These are phyloP conservation scores for Fusarium buxicola DNA, from an alignment of 2,329 filamentous ascomycete species.

Conservation along the genomic window DNA sequence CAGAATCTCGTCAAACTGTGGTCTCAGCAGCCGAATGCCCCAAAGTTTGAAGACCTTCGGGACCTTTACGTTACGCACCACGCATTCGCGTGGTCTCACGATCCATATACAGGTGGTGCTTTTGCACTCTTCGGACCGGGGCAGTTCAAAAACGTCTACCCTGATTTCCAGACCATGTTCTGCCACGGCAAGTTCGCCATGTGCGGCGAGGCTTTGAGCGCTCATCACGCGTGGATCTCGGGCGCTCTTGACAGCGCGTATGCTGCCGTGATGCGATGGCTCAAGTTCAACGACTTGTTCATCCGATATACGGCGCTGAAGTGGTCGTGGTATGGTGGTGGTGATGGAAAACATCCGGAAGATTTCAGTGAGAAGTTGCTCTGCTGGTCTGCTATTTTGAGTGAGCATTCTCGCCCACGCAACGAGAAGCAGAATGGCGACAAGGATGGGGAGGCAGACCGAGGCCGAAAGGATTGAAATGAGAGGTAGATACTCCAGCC, in stretches of 20 bases:
- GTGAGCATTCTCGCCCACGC: not conserved
- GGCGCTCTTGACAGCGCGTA: slow-evolving; percentile 53
- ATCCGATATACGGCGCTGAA: not conserved
- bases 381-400: slow-evolving; percentile 10
- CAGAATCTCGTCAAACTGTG: slow-evolving; percentile 26
- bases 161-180: slow-evolving; percentile 42
- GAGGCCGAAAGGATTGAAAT: not conserved
- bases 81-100: slow-evolving; percentile 53
- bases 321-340: slow-evolving; percentile 13
- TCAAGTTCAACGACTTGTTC: not conserved
- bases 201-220: slow-evolving; percentile 52
- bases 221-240: slow-evolving; percentile 55
- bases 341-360: not conserved
- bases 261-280: slow-evolving; percentile 10
- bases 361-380: slow-evolving; percentile 16
- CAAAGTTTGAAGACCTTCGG: slow-evolving; percentile 6
- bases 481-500: too few species aligned
- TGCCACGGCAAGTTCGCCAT: slow-evolving; percentile 49
- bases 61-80: slow-evolving; percentile 43
- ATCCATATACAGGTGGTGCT: slow-evolving; percentile 50
- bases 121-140: slow-evolving; percentile 56
- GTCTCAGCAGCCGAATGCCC: slow-evolving; percentile 1
- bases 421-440: not conserved
- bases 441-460: not conserved
- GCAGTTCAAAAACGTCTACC: slow-evolving; percentile 53